Conservation (phyloP, 345 rosid genomes). For the Passiflora organensis region DNA sequence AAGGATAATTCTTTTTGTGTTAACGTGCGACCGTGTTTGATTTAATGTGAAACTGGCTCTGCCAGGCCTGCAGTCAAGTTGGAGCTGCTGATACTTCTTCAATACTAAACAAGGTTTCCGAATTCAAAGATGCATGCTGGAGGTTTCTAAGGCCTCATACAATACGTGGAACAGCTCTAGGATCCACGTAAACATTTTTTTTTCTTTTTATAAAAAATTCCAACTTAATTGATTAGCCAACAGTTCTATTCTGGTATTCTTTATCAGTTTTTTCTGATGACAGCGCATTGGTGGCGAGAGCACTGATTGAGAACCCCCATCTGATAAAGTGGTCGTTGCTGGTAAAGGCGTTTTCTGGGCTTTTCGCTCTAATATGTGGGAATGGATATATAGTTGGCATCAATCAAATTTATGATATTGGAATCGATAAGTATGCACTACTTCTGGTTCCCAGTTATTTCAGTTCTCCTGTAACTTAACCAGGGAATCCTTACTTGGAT, state of each 20-base stretch:
- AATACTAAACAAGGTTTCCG: slow-evolving; percentile 43
- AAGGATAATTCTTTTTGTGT: background rate
- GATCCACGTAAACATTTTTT: slow-evolving; percentile 38
- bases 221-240: no score
- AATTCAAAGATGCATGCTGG: slow-evolving; percentile 86
- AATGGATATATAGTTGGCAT: slow-evolving; percentile 98
- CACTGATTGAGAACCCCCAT: slow-evolving; percentile 72
- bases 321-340: slow-evolving; percentile 78
- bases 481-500: no score
- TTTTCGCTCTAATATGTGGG: slow-evolving; percentile 86
- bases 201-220: background rate
- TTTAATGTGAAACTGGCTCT: slow-evolving; percentile 29
- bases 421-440: slow-evolving; percentile 81
- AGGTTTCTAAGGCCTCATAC: slow-evolving; percentile 98
- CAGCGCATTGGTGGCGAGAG: slow-evolving; percentile 88
- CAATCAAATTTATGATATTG: slow-evolving; percentile 95
- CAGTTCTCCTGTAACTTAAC: no score
- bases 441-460: no score
- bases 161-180: slow-evolving; percentile 87
- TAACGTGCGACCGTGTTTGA: background rate
- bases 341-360: slow-evolving; percentile 77
- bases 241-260: background rate
- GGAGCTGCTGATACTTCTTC: slow-evolving; percentile 85
- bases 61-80: slow-evolving; percentile 65
- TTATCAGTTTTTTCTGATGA: slow-evolving; percentile 19